Conservation (phyloP, 805 yeast genomes). For the Monosporozyma siamensis region DNA sequence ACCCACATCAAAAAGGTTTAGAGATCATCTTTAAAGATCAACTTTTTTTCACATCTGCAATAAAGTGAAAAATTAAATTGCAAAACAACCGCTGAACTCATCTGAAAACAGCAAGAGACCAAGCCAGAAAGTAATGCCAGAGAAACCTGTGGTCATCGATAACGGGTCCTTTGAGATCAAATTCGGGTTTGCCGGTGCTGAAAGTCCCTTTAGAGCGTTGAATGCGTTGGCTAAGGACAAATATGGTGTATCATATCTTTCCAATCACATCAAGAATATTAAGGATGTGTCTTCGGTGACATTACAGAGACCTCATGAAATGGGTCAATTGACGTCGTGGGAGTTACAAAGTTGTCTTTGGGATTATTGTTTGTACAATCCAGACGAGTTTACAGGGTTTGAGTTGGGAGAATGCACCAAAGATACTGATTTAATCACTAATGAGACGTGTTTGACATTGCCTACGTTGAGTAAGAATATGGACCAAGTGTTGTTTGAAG, state of each 20-base stretch:
- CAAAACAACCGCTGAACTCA: neutral
- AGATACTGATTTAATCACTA: constrained; percentile 54
- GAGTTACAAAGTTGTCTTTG: constrained; percentile 79
- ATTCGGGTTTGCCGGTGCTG: constrained; percentile 38
- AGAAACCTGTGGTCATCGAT: constrained; percentile 51
- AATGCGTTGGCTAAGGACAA: constrained; percentile 68
- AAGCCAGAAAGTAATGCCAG: neutral
- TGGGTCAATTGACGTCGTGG: constrained; percentile 88
- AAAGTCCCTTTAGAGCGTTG: constrained; percentile 44
- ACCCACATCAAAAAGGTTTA: no score
- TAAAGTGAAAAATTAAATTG: no score
- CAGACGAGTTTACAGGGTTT: constrained; percentile 35
- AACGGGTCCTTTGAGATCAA: constrained; percentile 86
- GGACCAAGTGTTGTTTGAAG: constrained; percentile 91
- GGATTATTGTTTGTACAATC: constrained; percentile 63
- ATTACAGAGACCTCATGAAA: constrained; percentile 74
- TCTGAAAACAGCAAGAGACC: neutral
- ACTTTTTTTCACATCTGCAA: no score
- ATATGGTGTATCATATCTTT: constrained; percentile 65
- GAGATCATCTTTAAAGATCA: no score
- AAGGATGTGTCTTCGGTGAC: constrained; percentile 66
- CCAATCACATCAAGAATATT: constrained; percentile 55
- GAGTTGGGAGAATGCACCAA: constrained; percentile 36
- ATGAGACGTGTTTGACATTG: constrained; percentile 74
- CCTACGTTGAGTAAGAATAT: constrained; percentile 75